Conservation (phyloP, 129 eudicot genomes). For the Flaveria bidentis region DNA sequence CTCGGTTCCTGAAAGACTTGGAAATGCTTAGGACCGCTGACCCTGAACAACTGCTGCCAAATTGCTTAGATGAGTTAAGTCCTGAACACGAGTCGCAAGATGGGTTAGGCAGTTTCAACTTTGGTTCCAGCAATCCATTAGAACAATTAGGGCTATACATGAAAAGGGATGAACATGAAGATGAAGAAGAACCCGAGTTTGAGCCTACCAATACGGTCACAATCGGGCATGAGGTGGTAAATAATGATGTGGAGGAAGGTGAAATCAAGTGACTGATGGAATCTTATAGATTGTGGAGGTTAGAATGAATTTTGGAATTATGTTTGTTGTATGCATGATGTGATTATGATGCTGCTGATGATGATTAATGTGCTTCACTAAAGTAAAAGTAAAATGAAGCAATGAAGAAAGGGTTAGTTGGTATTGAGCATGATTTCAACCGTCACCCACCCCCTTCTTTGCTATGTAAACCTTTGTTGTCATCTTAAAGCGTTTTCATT, state of each 20-base stretch:
- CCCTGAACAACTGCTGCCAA: conserved; percentile 49
- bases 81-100: conserved; percentile 62
- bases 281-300: conserved; percentile 17
- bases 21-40: conserved; percentile 70
- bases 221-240: conserved; percentile 2
- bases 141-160: conserved; percentile 86
- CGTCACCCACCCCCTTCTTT: not conserved
- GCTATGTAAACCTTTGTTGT: conserved; percentile 9
- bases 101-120: conserved; percentile 69
- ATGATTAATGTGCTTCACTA: conserved; percentile 20
- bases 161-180: conserved; percentile 81
- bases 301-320: conserved; percentile 12
- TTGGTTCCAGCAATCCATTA: conserved; percentile 73
- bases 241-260: conserved; percentile 80
- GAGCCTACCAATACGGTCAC: not conserved
- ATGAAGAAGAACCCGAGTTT: conserved; percentile 67
- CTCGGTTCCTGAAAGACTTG: conserved; percentile 73
- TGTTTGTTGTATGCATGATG: conserved; percentile 26
- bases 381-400: conserved; percentile 9
- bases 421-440: not conserved
- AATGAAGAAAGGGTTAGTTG: conserved; percentile 6
- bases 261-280: conserved; percentile 44
- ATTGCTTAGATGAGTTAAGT: conserved; percentile 53
- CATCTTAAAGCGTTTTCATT: conserved; percentile 1
- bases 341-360: not conserved